Conservation (phyloP, 1,284 basidiomycete genomes). For the Moniliophthora roreri region DNA sequence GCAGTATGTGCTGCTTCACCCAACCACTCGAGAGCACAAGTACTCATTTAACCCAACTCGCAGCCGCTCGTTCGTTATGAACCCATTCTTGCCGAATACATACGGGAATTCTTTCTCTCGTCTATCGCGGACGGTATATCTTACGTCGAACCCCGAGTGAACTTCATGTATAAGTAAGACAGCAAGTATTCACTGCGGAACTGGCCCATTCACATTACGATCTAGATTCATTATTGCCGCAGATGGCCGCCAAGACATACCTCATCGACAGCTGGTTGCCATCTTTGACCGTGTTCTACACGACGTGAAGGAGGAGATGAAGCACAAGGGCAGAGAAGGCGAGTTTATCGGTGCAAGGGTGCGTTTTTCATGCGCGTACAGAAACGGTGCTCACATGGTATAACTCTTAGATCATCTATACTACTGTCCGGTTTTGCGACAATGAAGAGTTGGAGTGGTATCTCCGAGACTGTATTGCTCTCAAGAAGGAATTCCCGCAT, state of each 20-base stretch:
- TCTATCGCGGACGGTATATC: constrained; percentile 73
- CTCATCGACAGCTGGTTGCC: constrained; percentile 60
- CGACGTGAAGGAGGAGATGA: constrained; percentile 54
- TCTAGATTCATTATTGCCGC: constrained; percentile 31
- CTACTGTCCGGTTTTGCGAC: constrained; percentile 58
- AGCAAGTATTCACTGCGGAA: not conserved
- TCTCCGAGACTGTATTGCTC: constrained; percentile 67
- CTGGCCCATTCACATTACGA: not conserved
- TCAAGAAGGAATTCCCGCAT: constrained; percentile 76
- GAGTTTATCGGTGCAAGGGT: constrained; percentile 70
- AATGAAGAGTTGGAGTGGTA: constrained; percentile 64
- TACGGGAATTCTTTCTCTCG: constrained; percentile 60
- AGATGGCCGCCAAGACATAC: constrained; percentile 54
- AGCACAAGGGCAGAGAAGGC: constrained; percentile 47
- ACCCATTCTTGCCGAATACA: constrained; percentile 58
- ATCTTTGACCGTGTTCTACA: constrained; percentile 58
- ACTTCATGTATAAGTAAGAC: constrained; percentile 58
- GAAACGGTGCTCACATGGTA: too few species aligned
- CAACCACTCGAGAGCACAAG: not conserved
- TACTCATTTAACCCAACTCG: not conserved
- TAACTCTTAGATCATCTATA: constrained; percentile 63
- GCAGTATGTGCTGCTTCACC: constrained; percentile 35
- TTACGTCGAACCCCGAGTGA: constrained; percentile 71
- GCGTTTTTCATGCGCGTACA: constrained; percentile 12
- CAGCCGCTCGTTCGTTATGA: constrained; percentile 55